Base-by-base conservation (phyloP, 306 rosid species). In the Calophaca sinica region DNA sequence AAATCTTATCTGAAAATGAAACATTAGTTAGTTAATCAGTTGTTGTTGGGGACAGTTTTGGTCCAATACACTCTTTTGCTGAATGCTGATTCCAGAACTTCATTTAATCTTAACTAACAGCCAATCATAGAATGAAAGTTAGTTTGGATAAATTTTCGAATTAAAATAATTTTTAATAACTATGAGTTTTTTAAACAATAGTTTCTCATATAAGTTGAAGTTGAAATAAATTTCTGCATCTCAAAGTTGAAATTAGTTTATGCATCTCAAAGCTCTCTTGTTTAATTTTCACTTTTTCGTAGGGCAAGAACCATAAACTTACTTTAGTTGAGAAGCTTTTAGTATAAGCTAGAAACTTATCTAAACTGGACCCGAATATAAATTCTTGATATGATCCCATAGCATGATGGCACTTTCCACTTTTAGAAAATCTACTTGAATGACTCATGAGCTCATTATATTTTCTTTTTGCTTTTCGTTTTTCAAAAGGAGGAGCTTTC, bases 1-100 rank as follows among this genome's bases (percentile, higher is more conserved):
- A 20, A 20, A 20, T 20, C 0, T 9, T 53, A 4, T 49, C 55
- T 50, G 66, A 70, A 74, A 70, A 46, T 68, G 67, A 69, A 52
- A 5, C 9, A 3, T 20, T 20, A 20, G 26, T 20, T 20, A 20
- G 26, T 20, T 20, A 20, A 1, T 20, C 26, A 20, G 26, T 20
- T 20, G 26, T 20, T 20, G 26, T 1, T 20, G 26, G 1, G 26
- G 26, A 20, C 26, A 20, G 26, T 20, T 20, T 20, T 20, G 26
- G 26, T 1, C 26, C 26, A 20, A 20, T n/a, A n/a, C n/a, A n/a
- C n/a, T n/a, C 41, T 36, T 36, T 36, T 36, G 41, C 5, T 3
- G 0, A 36, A 36, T 36, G 41, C 41, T 36, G 41, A 36, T 36
- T 36, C 41, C 2, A 3, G 41, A 36, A 36, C 42, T 39, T 42